phyloP scores from a whole-genome alignment of 2,329 filamentous ascomycete genomes.

The Aspergillus terreus region DNA sequence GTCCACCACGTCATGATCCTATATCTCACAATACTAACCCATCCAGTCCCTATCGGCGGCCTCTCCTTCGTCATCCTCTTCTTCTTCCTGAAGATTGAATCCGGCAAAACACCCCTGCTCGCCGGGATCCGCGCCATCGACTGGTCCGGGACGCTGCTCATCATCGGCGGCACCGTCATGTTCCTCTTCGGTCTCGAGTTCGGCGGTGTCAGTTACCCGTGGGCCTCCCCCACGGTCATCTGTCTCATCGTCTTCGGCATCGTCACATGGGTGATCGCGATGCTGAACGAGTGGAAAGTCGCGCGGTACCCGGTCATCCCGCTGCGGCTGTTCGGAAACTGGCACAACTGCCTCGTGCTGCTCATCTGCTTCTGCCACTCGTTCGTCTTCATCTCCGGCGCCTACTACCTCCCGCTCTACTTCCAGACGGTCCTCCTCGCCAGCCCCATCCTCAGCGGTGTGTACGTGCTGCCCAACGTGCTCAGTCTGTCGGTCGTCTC shows the following conservation, averaged over 20 bases:
- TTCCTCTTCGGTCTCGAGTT: conserved; percentile 82
- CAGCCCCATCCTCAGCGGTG: conserved; percentile 66
- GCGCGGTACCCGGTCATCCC: conserved; percentile 79
- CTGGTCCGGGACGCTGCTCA: conserved; percentile 59
- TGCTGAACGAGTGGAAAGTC: conserved; percentile 67
- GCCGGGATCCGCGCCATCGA: conserved; percentile 60
- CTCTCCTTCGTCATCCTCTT: conserved; percentile 56
- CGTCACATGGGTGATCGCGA: conserved; percentile 61
- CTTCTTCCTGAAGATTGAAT: conserved; percentile 60
- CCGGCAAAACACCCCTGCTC: conserved; percentile 56
- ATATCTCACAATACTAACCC: conserved; percentile 7
- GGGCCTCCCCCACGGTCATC: conserved; percentile 70
- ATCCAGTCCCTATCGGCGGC: conserved; percentile 55
- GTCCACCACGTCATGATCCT: background rate
- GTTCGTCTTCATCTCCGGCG: conserved; percentile 70
- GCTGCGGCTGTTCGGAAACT: conserved; percentile 62
- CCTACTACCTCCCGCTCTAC: conserved; percentile 81
- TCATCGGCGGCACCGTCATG: conserved; percentile 79
- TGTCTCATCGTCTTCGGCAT: conserved; percentile 74
- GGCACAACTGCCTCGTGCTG: conserved; percentile 64
- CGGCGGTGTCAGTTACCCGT: conserved; percentile 71
- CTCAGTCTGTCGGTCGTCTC: conserved; percentile 64
- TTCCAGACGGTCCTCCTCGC: conserved; percentile 72
- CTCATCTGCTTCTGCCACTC: conserved; percentile 68
- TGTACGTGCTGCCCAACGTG: conserved; percentile 70